Evolutionary conservation across 2,329 filamentous ascomycete species (phyloP).

Genomic region (Rutstroemia sp.): DNA sequence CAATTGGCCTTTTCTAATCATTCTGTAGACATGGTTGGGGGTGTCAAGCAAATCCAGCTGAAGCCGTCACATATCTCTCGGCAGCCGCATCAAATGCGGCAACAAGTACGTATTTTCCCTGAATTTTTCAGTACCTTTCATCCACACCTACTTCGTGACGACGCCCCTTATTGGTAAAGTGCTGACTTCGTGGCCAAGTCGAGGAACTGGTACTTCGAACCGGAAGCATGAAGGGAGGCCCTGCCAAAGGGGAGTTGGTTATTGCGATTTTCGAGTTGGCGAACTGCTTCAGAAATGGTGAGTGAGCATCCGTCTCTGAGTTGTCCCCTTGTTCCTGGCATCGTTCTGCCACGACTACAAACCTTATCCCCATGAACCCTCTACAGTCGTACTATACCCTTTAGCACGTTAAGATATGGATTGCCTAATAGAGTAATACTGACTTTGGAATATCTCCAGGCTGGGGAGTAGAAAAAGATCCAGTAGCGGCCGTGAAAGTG

Average conservation of each 20-base stretch:
- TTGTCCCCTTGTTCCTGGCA: constrained; percentile 5
- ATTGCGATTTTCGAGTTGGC: constrained; percentile 93
- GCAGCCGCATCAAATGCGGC: constrained; percentile 87
- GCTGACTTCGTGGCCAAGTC: constrained; percentile 32
- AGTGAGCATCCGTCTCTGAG: constrained; percentile 29
- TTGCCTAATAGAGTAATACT: constrained; percentile 6
- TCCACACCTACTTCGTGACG: not conserved
- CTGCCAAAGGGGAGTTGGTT: constrained; percentile 91
- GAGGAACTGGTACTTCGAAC: constrained; percentile 80
- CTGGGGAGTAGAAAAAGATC: constrained; percentile 84
- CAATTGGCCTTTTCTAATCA: not conserved
- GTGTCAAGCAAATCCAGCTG: constrained; percentile 61
- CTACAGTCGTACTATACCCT: not conserved
- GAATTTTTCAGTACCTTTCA: not conserved
- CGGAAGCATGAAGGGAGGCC: constrained; percentile 86
- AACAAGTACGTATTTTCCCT: constrained; percentile 33
- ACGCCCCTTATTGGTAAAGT: constrained; percentile 1
- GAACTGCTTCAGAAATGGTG: constrained; percentile 83
- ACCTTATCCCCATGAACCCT: not conserved
- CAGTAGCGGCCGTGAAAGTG: constrained; percentile 71
- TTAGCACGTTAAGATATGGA: not conserved
- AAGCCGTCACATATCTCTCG: constrained; percentile 77
- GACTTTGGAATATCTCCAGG: constrained; percentile 4
- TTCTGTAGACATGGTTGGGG: constrained; percentile 81
- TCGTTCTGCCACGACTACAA: constrained; percentile 4